phyloP scores from a whole-genome alignment of 2,329 filamentous ascomycete species.

The Paradendryphiella salina region DNA sequence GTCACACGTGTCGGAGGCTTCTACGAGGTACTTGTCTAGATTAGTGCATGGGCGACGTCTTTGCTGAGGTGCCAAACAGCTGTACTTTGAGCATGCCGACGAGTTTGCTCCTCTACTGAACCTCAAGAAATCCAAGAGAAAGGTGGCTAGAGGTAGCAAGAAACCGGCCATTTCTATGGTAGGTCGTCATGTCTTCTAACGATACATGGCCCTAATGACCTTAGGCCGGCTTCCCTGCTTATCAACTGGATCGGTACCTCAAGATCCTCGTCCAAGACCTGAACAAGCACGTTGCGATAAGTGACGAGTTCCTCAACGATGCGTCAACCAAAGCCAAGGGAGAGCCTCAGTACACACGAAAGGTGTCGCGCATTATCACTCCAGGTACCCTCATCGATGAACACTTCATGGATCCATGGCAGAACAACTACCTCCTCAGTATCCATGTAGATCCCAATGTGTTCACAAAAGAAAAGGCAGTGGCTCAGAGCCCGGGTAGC shows the following conservation, averaged over 20 bases:
- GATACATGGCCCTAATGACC: constrained; percentile 12
- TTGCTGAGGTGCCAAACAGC: constrained; percentile 39
- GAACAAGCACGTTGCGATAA: constrained; percentile 88
- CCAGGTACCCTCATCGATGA: constrained; percentile 96
- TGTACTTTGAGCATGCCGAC: constrained; percentile 95
- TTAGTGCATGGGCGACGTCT: too few species aligned
- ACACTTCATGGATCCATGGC: constrained; percentile 91
- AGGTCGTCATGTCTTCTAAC: constrained; percentile 23
- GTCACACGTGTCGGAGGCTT: constrained; percentile 93
- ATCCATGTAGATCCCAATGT: constrained; percentile 62
- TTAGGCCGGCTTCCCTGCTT: constrained; percentile 88
- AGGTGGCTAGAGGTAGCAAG: constrained; percentile 62
- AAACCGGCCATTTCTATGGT: constrained; percentile 76
- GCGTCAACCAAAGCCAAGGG: constrained; percentile 72
- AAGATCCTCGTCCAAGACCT: constrained; percentile 91
- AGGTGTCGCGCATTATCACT: constrained; percentile 84
- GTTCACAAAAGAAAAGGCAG: constrained; percentile 27
- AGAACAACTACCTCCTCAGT: constrained; percentile 89
- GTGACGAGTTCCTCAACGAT: constrained; percentile 85
- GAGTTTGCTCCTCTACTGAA: constrained; percentile 84
- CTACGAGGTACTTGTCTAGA: constrained; percentile 68
- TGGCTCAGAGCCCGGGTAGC: constrained; percentile 35
- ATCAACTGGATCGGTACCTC: constrained; percentile 88
- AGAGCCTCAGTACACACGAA: constrained; percentile 80
- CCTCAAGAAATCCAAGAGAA: constrained; percentile 81